A percentile compares a stretch with the other conserved stretches of the same genome.
phyloP scores from a whole-genome alignment of 2,329 filamentous ascomycete species.

The Diplodia intermedia region DNA sequence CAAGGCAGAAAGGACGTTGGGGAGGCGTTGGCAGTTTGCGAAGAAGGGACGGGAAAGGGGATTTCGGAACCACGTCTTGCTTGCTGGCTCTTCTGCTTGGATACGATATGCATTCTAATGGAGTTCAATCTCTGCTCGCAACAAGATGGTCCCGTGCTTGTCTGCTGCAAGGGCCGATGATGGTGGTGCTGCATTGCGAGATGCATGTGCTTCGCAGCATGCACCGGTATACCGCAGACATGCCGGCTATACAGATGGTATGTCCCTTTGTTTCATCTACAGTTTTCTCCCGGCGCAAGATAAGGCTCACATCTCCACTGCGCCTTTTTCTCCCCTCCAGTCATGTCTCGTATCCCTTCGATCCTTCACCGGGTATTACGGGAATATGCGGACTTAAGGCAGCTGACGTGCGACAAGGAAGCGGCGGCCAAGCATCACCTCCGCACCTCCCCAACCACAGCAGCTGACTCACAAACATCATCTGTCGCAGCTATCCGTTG shows the following conservation, averaged over 20 bases:
- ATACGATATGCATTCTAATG: slow-evolving; percentile 21
- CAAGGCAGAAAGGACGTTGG: background rate
- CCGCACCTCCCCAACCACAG: background rate
- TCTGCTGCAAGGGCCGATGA: background rate
- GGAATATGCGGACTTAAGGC: background rate
- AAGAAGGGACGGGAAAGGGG: background rate
- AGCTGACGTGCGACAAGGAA: background rate
- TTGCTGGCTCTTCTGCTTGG: background rate
- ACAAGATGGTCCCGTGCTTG: background rate
- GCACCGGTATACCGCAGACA: no score
- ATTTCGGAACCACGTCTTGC: slow-evolving; percentile 1
- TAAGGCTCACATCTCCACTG: background rate
- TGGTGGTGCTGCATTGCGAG: no score
- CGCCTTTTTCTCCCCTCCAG: background rate
- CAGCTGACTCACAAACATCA: background rate
- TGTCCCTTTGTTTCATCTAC: background rate
- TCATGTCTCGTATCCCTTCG: background rate
- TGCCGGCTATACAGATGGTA: no score
- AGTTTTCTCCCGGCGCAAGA: background rate
- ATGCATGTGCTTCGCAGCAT: no score
- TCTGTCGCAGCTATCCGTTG: no score
- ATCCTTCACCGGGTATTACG: background rate
- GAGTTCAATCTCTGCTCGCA: slow-evolving; percentile 16
- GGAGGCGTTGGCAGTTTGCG: background rate
- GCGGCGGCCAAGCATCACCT: background rate